phyloP scores from a whole-genome alignment of 2,329 filamentous ascomycete species.

The Sporothrix curviconia region DNA sequence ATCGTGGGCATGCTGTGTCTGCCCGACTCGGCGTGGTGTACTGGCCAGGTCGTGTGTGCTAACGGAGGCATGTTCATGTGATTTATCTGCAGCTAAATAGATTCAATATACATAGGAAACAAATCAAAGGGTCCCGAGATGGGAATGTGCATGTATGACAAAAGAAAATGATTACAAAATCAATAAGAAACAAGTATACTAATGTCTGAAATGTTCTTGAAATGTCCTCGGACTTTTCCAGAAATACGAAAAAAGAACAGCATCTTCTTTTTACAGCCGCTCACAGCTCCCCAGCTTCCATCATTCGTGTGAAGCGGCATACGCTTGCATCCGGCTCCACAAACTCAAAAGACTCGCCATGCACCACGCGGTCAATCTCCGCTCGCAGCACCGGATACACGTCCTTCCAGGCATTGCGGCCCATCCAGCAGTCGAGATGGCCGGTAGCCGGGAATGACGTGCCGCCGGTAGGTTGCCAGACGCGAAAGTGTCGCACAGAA shows the following conservation, averaged over 20 bases:
- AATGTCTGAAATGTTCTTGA: too few relatives aligned
- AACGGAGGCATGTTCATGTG: constrained; percentile 63
- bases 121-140: too few relatives aligned
- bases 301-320: constrained; percentile 37
- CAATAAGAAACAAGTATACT: background rate
- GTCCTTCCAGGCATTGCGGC: constrained; percentile 51
- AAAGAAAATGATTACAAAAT: background rate
- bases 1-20: constrained; percentile 70
- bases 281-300: constrained; percentile 33
- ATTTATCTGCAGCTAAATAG: background rate
- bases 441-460: constrained; percentile 52
- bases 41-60: constrained; percentile 71
- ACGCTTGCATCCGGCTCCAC: constrained; percentile 35
- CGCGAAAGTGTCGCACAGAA: constrained; percentile 47
- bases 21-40: constrained; percentile 68
- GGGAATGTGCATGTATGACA: too few relatives aligned
- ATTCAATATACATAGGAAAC: too few relatives aligned
- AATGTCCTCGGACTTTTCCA: too few relatives aligned
- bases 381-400: constrained; percentile 51
- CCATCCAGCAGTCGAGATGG: constrained; percentile 58
- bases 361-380: constrained; percentile 47
- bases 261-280: background rate
- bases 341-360: constrained; percentile 37
- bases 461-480: constrained; percentile 39
- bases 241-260: background rate